Evolutionary conservation across 2,329 filamentous ascomycete species (phyloP).

Genomic region (Cercospora sp.): DNA sequence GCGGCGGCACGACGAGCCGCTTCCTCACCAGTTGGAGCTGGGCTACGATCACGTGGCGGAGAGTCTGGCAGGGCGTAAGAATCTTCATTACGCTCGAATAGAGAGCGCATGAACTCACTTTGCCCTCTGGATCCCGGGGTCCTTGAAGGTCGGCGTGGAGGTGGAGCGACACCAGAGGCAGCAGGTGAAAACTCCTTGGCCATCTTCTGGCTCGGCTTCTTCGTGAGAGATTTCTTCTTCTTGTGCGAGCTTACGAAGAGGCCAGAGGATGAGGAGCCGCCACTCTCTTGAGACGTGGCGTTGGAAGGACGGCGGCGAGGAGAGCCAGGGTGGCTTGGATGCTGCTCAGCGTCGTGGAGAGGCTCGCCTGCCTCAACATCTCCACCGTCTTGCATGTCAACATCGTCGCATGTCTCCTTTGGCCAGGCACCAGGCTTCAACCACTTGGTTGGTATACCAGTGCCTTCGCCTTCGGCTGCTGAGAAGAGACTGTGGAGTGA

Average conservation of each 20-base stretch:
- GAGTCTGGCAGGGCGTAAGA: neutral
- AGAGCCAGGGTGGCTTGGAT: neutral
- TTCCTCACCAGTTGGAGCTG: neutral
- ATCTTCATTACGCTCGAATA: neutral
- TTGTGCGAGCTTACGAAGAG: conserved; percentile 6
- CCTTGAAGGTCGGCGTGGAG: neutral
- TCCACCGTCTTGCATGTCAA: neutral
- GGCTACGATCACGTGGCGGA: neutral
- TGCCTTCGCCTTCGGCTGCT: neutral
- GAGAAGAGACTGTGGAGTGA: neutral
- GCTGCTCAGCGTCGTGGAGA: neutral
- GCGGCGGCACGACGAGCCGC: neutral
- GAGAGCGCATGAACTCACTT: neutral
- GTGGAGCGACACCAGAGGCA: neutral
- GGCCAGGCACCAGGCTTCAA: neutral
- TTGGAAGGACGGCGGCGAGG: neutral
- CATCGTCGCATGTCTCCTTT: neutral
- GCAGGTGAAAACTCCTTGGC: neutral
- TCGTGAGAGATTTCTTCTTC: neutral
- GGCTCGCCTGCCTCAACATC: neutral
- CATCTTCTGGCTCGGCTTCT: neutral
- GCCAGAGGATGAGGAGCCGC: neutral
- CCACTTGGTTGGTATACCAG: neutral
- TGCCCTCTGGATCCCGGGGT: neutral
- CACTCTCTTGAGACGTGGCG: neutral